Percentiles rank a stretch among this genome's conserved stretches.
phyloP scores from a whole-genome alignment of 2,329 filamentous ascomycete species.

The Colletotrichum echinochloae region DNA sequence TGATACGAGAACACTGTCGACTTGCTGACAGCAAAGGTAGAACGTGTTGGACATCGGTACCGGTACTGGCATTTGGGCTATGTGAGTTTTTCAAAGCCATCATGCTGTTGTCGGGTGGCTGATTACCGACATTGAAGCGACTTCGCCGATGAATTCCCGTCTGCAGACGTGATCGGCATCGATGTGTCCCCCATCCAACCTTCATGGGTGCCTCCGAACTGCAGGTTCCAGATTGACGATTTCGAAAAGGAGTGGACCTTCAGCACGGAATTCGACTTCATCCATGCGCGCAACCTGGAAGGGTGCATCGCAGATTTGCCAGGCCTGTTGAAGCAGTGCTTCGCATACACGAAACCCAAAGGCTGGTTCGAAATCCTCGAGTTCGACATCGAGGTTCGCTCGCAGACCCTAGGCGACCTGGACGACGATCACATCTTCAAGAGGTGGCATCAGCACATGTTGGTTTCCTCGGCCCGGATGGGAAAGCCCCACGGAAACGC shows the following conservation, averaged over 20 bases:
- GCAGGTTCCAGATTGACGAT: constrained; percentile 54
- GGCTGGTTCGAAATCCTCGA: constrained; percentile 50
- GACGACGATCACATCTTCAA: constrained; percentile 16
- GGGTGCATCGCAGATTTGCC: constrained; percentile 69
- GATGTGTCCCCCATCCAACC: constrained; percentile 70
- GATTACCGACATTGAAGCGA: constrained; percentile 55
- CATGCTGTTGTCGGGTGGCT: constrained; percentile 4
- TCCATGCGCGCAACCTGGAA: constrained; percentile 69
- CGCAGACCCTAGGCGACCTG: neutral
- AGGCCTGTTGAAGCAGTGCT: constrained; percentile 64
- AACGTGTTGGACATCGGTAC: constrained; percentile 58
- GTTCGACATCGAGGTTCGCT: constrained; percentile 43
- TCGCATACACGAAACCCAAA: constrained; percentile 59
- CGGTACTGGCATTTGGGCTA: constrained; percentile 58
- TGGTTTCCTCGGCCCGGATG: constrained; percentile 46
- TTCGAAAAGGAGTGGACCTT: constrained; percentile 57
- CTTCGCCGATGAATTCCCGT: constrained; percentile 56
- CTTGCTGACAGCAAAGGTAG: constrained; percentile 33
- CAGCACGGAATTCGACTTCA: constrained; percentile 64
- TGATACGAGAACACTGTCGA: too few species aligned
- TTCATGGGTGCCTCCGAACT: constrained; percentile 49
- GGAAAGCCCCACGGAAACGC: constrained; percentile 47
- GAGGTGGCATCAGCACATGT: constrained; percentile 47
- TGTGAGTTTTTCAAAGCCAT: constrained; percentile 46
- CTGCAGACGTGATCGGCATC: constrained; percentile 60